Base-by-base conservation (phyloP, 2,329 filamentous ascomycete species). In the Xylariaceae sp. region DNA sequence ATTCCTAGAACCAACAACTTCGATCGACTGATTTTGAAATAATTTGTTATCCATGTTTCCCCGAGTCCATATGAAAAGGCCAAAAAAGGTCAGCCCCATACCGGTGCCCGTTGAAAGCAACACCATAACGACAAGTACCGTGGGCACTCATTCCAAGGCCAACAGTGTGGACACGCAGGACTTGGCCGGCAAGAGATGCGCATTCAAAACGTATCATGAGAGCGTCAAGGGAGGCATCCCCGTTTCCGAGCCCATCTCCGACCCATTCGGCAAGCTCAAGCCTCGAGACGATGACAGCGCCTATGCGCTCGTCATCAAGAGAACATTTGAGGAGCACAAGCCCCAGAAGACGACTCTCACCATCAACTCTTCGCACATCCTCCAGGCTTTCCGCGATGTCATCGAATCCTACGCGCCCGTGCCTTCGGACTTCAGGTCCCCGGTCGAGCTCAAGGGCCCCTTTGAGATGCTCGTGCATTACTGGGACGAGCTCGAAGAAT, bases 381-480 rank as follows among this genome's bases (percentile, higher is more conserved):
- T 55, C 9, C 44, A 50, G 24, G 52, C 51, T 9, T 58, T 61
- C 16, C 48, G 50, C 19, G 48, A 55, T 9, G 54, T 55, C 15
- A 37, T 59, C 34, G 38, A 46, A 7, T 49, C 48, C 2, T 56
- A 61, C 19, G 38, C 50, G 1, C 36, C 49, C 11, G 51, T 59
- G 8, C 44, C 55, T 1, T 55, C 56, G 1, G 54, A 58, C 41
- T 59, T 59, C 39, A 26, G 22, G 22, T 50, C 34, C 4, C 52
- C 51, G 8, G 19, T 61, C 7, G 49, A 47, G 19, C 41, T 61
- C 0, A 36, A 50, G 2, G 37, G 28, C 3, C 57, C 57, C 2
- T 60, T 57, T 34, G 39, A 46, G 37, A 59, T 61, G 52, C 47
- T 60, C 7, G 43, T 45, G 4, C 55, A 61, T 29, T 52, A 59